Conservation (phyloP, 2,329 filamentous ascomycete genomes). For the Botryotinia narcissicola region DNA sequence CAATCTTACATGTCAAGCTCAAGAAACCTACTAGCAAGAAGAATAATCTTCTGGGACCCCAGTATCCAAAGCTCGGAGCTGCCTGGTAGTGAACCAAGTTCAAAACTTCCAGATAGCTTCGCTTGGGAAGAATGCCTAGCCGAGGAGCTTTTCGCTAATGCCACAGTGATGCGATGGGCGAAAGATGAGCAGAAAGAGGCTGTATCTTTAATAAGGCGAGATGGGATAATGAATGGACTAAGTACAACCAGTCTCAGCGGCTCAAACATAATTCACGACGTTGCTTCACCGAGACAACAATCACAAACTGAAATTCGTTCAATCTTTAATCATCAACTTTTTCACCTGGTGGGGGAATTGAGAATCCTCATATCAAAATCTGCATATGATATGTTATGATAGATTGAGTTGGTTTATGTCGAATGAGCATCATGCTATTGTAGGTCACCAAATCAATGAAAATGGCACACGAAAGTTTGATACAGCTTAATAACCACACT, state of each 20-base stretch:
- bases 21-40: background rate
- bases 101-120: background rate
- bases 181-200: conserved; percentile 26
- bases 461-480: background rate
- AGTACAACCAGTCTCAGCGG: conserved; percentile 6
- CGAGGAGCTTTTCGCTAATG: background rate
- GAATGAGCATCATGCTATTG: background rate
- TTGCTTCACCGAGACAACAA: conserved; percentile 15
- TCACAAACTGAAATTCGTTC: conserved; percentile 18
- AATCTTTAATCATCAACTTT: conserved; percentile 11
- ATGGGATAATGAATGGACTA: conserved; percentile 24
- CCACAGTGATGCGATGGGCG: conserved; percentile 37
- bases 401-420: too few species aligned
- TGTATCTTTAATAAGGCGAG: conserved; percentile 10
- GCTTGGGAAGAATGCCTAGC: background rate
- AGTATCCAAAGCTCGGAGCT: background rate
- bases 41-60: too few species aligned
- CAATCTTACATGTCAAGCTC: background rate
- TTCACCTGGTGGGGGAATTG: background rate
- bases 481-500: background rate
- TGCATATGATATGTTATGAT: background rate
- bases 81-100: too few species aligned
- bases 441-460: background rate
- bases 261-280: conserved; percentile 13
- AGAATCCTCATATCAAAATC: background rate